phyloP scores from a whole-genome alignment of 2,329 filamentous ascomycete genomes.

The Alternaria gansuensis region DNA sequence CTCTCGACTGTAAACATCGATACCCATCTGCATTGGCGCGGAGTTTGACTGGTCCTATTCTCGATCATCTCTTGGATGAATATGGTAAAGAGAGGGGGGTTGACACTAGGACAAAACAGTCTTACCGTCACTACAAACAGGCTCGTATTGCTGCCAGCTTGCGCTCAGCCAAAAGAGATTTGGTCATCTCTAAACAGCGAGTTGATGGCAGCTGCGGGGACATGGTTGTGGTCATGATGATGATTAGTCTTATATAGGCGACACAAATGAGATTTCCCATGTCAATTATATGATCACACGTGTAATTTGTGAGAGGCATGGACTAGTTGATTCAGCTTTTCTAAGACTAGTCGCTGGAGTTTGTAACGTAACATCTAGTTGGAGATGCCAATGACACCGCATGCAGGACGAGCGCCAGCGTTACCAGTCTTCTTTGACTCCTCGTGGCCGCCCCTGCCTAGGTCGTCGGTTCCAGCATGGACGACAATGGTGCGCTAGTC shows the following conservation, averaged over 20 bases:
- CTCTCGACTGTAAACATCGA: constrained; percentile 15
- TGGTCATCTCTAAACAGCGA: constrained; percentile 9
- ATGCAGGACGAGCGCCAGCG: constrained; percentile 90
- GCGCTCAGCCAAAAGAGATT: constrained; percentile 14
- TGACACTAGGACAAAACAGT: not conserved
- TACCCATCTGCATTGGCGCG: constrained; percentile 11
- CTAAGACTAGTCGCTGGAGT: not conserved
- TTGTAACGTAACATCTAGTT: constrained; percentile 9
- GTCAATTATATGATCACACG: not conserved
- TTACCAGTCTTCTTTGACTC: constrained; percentile 99
- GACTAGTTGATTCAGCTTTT: constrained; percentile 1
- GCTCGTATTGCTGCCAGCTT: not conserved
- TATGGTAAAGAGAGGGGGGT: not conserved
- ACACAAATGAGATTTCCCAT: constrained; percentile 5
- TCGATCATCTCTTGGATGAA: not conserved
- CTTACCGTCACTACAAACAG: constrained; percentile 1
- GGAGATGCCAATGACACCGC: constrained; percentile 93
- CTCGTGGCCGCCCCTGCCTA: constrained; percentile 89
- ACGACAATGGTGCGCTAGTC: constrained; percentile 88
- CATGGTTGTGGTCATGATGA: constrained; percentile 1
- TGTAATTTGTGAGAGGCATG: not conserved
- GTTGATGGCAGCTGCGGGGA: constrained; percentile 4
- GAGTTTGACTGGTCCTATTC: constrained; percentile 9
- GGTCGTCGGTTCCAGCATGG: constrained; percentile 94
- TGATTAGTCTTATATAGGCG: constrained; percentile 8